Base-by-base conservation (phyloP, 2,329 filamentous ascomycete genomes). In the Chrysoporthe cubensis region DNA sequence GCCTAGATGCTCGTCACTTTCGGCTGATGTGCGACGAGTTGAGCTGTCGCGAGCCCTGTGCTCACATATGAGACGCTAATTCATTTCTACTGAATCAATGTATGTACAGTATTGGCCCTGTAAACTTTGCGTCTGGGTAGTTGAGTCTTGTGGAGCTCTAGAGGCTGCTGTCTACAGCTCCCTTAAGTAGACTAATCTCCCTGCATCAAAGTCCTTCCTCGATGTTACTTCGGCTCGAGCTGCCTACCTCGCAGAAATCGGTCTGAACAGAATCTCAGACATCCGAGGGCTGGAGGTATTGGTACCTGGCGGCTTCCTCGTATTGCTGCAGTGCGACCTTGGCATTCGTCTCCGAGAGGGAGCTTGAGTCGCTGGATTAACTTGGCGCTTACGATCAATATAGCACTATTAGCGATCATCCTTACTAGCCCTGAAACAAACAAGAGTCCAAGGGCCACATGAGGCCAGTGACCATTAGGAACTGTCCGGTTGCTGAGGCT, bases 311-410 rank as follows among this genome's bases (percentile, higher is more conserved):
- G 50, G 50, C 9, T 44, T 62, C 40, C 68, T 69, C 68, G 65
- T 69, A 69, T 67, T 59, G 44, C 21, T 67, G 65, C 52, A 37
- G 68, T 69, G 62, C 52, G 32, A 68, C 65, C 62, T 67, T 65
- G 62, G 58, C 66, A 56, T 44, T 57, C 58, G 62, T 62, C 63
- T 50, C 60, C 65, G 42, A 18, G 46, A 54, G 48, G 34, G 18
- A 43, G 8, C 7, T 43, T 54, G 32, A 37, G 50, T 42, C 16
- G 34, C 18, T 52, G 48, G 26, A 2, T 48, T 26, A 54, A 52
- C 32, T 54, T 21, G 46, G 18, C 37, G 32, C 61, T 63, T 14
- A 54, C 26, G 14, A 11, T 42, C 54, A 62, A 13, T 42, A 54
- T 52, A 8, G 46, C 46, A 14, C 6, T 26, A 40, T n/a, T n/a